phyloP scores from a whole-genome alignment of 805 yeast genomes.

The Candida tammaniensis region DNA sequence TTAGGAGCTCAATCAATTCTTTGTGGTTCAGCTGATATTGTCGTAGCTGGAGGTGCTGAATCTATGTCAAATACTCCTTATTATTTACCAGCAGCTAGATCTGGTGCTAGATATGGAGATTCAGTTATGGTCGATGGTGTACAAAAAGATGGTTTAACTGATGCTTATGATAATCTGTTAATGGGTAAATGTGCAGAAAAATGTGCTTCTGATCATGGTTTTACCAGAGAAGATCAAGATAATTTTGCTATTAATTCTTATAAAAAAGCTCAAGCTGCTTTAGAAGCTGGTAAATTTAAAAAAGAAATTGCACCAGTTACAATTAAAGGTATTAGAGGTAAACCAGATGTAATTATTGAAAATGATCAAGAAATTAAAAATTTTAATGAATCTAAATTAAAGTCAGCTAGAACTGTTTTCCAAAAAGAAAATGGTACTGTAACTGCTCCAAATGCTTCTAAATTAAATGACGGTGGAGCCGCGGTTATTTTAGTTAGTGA shows the following conservation, averaged over 20 bases:
- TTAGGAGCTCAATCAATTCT: constrained; percentile 86
- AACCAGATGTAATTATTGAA: constrained; percentile 51
- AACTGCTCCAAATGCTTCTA: constrained; percentile 96
- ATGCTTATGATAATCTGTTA: constrained; percentile 81
- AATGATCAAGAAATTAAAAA: constrained; percentile 83
- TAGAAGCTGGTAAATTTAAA: constrained; percentile 74
- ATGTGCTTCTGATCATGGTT: constrained; percentile 78
- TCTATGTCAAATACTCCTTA: constrained; percentile 96
- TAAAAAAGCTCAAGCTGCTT: constrained; percentile 81
- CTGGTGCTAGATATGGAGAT: constrained; percentile 90
- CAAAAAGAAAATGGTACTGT: constrained; percentile 88
- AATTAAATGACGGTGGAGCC: constrained; percentile 97
- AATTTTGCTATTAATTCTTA: constrained; percentile 82
- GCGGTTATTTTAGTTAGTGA: constrained; percentile 88
- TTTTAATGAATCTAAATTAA: constrained; percentile 73
- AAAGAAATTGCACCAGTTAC: constrained; percentile 83
- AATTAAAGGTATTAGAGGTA: constrained; percentile 83
- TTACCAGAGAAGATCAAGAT: constrained; percentile 87
- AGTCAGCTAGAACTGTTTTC: constrained; percentile 87
- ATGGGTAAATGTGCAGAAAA: constrained; percentile 99
- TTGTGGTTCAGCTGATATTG: constrained; percentile 87
- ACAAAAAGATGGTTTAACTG: constrained; percentile 88
- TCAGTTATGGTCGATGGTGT: constrained; percentile 78
- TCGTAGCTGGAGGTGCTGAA: constrained; percentile 97
- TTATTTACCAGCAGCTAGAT: constrained; percentile 66